Evolutionary conservation across 2,329 filamentous ascomycete species (phyloP).

Genomic region (Colletotrichum sp.): DNA sequence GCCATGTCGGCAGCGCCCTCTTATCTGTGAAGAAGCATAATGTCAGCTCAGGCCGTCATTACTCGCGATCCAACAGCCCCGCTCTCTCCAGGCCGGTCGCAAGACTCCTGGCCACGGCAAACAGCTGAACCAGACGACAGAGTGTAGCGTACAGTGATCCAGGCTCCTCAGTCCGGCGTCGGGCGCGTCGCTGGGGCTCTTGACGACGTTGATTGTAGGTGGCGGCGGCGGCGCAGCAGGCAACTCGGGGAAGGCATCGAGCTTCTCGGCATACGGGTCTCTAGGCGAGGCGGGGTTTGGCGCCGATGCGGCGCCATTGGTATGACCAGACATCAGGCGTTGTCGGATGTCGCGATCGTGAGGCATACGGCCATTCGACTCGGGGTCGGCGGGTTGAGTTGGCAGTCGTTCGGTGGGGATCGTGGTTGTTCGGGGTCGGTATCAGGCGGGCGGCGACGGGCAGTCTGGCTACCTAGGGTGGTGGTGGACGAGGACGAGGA

Average conservation of each 20-base stretch:
- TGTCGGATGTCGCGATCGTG: constrained; percentile 10
- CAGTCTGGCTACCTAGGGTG: not conserved
- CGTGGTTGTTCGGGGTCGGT: not conserved
- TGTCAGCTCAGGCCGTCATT: constrained; percentile 11
- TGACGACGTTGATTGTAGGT: constrained; percentile 4
- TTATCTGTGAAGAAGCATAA: constrained; percentile 65
- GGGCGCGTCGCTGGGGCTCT: constrained; percentile 11
- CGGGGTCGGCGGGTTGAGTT: not conserved
- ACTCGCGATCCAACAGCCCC: not conserved
- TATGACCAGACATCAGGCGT: constrained; percentile 35
- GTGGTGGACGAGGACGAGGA: not conserved
- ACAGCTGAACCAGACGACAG: not conserved
- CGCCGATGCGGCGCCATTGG: constrained; percentile 32
- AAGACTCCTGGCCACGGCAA: not conserved
- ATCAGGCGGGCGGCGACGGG: not conserved
- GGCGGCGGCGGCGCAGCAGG: constrained; percentile 3
- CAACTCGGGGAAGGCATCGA: not conserved
- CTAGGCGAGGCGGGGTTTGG: constrained; percentile 3
- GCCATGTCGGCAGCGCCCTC: constrained; percentile 83
- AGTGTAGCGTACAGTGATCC: constrained; percentile 71
- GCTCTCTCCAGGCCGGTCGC: not conserved
- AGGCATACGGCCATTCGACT: constrained; percentile 20
- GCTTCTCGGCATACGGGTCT: not conserved
- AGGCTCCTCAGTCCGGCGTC: constrained; percentile 83
- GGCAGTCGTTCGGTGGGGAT: not conserved